Evolutionary conservation across 768 basidiomycete species (phyloP), one percentile per base, ranked within the genome.

Genomic region (Lentinula sp.): DNA sequence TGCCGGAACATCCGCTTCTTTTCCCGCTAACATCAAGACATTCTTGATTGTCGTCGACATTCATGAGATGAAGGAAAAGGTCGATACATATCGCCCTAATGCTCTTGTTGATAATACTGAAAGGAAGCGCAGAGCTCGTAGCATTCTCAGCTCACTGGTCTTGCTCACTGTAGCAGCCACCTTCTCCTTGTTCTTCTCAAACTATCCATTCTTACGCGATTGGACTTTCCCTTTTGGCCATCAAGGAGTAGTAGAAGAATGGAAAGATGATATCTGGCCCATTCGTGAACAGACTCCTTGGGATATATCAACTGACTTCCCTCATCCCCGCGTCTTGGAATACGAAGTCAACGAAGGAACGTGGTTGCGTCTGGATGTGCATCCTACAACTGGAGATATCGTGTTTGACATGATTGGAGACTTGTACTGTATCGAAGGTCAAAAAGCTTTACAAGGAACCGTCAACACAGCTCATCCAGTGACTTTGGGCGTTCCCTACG

Each of bases 381-480:
- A 88, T 63, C 86, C 86, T 13, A 73, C 74, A 57, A 80, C 81
- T 3, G 87, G 88, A 11, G 88, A 90, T 63, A 80, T 90, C 51
- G 78, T 89, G 4, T 90, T 89, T 59, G 88, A 88, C 68, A 87
- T 90, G 81, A 70, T 85, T 7, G 88, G 89, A 1, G 87, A 91
- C 67, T 67, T 90, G 37, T 90, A 89, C 69, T 90, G 89, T 65
- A 75, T 91, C 45, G 80, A 87, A 16, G 81, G 78, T 0, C 39
- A 66, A 10, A 73, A 73, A 35, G 73, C 69, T 42, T 62, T 42
- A n/a, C 35, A 28, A 32, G 34, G 23, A 8, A 32, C 8, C 5
- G 13, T 52, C 35, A 42, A 42, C 28, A 46, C 11, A 42, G 89
- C 89, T 3, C 75, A 79, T 53, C 86, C 87, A 7, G 74, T 91